Evolutionary conservation across 2,329 filamentous ascomycete genomes (phyloP).

Genomic region (Aureobasidium melanogenum): DNA sequence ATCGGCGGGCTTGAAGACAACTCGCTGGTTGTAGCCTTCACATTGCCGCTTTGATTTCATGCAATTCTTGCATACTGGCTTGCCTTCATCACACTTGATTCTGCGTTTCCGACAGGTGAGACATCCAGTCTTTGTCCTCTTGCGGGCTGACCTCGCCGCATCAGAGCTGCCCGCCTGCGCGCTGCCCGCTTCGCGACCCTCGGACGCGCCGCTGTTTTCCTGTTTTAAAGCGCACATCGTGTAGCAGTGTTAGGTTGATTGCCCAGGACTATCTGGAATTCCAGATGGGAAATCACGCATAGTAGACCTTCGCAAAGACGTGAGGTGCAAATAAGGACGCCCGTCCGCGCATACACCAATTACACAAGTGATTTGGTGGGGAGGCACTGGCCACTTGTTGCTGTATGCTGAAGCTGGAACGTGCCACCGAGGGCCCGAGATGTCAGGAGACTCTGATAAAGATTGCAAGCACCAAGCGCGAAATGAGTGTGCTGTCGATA

Average conservation of each 20-base stretch:
- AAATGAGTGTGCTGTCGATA: slow-evolving; percentile 2
- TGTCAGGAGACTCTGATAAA: background rate
- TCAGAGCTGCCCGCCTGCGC: slow-evolving; percentile 5
- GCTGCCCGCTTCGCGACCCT: background rate
- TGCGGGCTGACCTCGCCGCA: slow-evolving; percentile 26
- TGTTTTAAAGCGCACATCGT: background rate
- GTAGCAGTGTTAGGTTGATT: background rate
- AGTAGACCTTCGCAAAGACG: slow-evolving; percentile 2
- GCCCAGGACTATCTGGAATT: background rate
- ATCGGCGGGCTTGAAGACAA: slow-evolving; percentile 68
- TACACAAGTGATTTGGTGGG: slow-evolving; percentile 5
- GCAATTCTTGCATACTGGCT: slow-evolving; percentile 74
- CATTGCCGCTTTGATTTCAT: slow-evolving; percentile 77
- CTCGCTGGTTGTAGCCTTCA: slow-evolving; percentile 73
- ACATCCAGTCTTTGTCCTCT: slow-evolving; percentile 86
- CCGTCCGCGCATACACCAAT: slow-evolving; percentile 9
- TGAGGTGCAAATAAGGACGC: slow-evolving; percentile 8
- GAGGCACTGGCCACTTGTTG: slow-evolving; percentile 9
- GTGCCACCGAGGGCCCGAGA: background rate
- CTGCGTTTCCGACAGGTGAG: slow-evolving; percentile 87
- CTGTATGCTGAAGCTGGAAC: background rate
- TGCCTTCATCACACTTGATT: slow-evolving; percentile 93
- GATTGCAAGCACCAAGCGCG: background rate
- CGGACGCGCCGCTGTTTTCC: background rate
- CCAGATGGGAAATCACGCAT: background rate